Conservation (phyloP, 2,329 filamentous ascomycete species). For the Stagonosporopsis chrysanthemi region DNA sequence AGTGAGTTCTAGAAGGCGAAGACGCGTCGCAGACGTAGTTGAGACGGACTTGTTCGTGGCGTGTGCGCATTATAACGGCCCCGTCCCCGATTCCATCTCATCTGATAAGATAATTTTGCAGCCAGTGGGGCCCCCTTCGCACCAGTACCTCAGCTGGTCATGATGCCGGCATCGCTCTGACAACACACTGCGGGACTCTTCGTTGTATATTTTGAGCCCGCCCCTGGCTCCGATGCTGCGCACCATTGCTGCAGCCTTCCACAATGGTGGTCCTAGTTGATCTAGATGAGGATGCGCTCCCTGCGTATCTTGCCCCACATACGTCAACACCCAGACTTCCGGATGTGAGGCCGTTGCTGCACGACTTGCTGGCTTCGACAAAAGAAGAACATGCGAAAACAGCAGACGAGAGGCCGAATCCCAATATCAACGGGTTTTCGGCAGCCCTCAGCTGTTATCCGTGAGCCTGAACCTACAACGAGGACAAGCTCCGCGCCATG, state of each 20-base stretch:
- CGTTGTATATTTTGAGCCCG: constrained; percentile 10
- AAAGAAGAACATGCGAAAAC: constrained; percentile 12
- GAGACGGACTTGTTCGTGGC: constrained; percentile 3
- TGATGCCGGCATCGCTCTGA: constrained; percentile 30
- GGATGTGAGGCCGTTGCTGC: constrained; percentile 39
- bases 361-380: constrained; percentile 28
- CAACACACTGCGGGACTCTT: neutral
- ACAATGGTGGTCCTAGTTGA: constrained; percentile 56
- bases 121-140: constrained; percentile 5
- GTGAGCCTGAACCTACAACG: constrained; percentile 59
- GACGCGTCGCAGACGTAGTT: neutral
- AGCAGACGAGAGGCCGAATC: constrained; percentile 51
- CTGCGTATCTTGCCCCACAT: constrained; percentile 26
- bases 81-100: constrained; percentile 1
- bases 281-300: constrained; percentile 51
- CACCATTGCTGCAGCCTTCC: constrained; percentile 20
- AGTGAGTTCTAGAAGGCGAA: neutral
- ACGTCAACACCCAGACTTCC: constrained; percentile 30
- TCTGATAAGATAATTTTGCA: constrained; percentile 14
- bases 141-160: constrained; percentile 22
- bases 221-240: constrained; percentile 41
- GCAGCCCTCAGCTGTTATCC: constrained; percentile 72
- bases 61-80: constrained; percentile 2
- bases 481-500: constrained; percentile 37
- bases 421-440: constrained; percentile 67